phyloP scores from a whole-genome alignment of 495 filamentous ascomycete species.

The Xylaria cubensis region DNA sequence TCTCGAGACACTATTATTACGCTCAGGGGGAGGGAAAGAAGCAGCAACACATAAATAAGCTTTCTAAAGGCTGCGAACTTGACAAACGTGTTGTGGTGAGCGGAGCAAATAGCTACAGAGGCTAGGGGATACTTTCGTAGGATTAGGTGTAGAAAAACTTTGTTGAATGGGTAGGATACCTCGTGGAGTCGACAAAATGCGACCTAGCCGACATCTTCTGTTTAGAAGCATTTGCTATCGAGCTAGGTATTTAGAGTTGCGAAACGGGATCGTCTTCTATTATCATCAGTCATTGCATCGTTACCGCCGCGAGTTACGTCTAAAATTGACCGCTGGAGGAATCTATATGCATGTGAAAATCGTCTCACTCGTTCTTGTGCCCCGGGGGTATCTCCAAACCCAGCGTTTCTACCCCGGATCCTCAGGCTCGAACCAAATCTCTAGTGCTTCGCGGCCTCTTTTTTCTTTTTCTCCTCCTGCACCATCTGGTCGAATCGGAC shows the following conservation, averaged over 20 bases:
- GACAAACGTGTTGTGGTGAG: neutral
- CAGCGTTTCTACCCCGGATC: neutral
- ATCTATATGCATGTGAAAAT: neutral
- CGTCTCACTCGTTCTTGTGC: neutral
- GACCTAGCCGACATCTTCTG: neutral
- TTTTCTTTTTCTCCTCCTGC: slow-evolving; percentile 38
- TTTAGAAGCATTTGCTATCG: neutral
- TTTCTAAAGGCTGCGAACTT: neutral
- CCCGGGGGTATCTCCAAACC: neutral
- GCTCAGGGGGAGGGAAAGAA: neutral
- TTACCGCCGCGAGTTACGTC: neutral
- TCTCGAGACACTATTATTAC: neutral
- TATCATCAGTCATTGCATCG: slow-evolving; percentile 21
- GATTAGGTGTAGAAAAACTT: neutral
- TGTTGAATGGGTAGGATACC: neutral
- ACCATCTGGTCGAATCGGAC: slow-evolving; percentile 49
- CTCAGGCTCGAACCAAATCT: too few species aligned
- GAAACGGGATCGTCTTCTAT: neutral
- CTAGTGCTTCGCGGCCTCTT: slow-evolving; percentile 26
- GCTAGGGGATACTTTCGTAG: neutral
- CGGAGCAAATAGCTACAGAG: neutral
- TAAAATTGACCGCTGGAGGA: neutral
- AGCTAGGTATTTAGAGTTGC: neutral
- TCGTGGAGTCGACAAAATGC: neutral
- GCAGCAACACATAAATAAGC: too few species aligned